Evolutionary conservation across 805 yeast species (phyloP), one percentile per base, ranked within the genome.

Genomic region (Scheffersomyces coipomensis): DNA sequence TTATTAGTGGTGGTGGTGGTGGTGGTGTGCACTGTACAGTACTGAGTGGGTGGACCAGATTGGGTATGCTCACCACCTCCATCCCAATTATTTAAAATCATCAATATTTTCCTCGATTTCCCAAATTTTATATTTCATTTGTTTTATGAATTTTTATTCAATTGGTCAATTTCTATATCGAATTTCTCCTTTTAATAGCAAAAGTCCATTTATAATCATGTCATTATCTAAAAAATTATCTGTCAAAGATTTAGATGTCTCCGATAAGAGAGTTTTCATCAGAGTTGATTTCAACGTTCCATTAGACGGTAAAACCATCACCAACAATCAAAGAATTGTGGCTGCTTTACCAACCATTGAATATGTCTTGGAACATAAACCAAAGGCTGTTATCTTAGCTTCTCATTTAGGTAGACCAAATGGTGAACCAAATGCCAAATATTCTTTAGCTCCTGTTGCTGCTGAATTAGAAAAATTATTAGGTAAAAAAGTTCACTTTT

Each of bases 361-460:
- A 73, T 93, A 91, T 68, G 97, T 91, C 39, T 75, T 86, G 65
- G 91, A 87, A 64, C 84, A 91, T 54, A 79, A 85, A 60, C 96
- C 99, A 64, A 88, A 85, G 78, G 88, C 81, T 52, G 83, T 93
- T 52, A 76, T 93, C 54, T 80, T 93, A 56, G 98, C 97, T 51
- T 90, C 98, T 45, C 99, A 93, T 70, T 79, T 93, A 68, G 99
- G 99, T 63, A 89, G 99, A 78, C 99, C 99, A 71, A 93, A 93
- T 67, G 99, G 99, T 66, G 89, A 88, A 73, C 77, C 65, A 47
- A 79, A 72, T 59, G 84, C 76, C 37, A 93, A 93, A 75, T 91
- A 79, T 81, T 89, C 97, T 36, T 77, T 93, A 60, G 83, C 83
- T 62, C 99, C 99, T 52, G 95, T 93, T 57, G 90, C 96, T 48